Evolutionary conservation across 192 early-diverging fungal genomes (phyloP).

Genomic region (Piromyces finnis): DNA sequence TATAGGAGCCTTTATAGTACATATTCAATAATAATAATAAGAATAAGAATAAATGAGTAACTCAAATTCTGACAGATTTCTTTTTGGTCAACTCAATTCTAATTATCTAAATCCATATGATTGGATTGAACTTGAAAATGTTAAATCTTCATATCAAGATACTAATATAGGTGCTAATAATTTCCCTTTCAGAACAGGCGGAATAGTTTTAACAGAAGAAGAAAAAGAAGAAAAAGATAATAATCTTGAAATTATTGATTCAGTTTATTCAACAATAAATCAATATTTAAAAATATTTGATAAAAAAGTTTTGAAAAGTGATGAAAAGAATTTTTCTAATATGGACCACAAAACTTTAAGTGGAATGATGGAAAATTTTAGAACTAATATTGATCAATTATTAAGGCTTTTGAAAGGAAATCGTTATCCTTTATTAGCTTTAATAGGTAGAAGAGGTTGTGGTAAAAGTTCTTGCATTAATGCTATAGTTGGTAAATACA

Average conservation of each 20-base stretch:
- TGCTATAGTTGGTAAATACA: not conserved
- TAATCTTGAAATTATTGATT: not conserved
- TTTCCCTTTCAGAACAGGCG: not conserved
- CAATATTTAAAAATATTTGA: not conserved
- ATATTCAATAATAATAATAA: too few relatives aligned
- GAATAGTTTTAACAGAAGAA: not conserved
- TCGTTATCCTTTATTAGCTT: not conserved
- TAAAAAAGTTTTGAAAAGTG: not conserved
- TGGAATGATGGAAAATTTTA: not conserved
- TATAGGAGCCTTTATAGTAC: too few relatives aligned
- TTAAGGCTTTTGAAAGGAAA: not conserved
- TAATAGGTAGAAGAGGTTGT: not conserved
- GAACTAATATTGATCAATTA: not conserved
- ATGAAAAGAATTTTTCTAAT: not conserved
- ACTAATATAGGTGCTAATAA: not conserved
- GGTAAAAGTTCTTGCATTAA: not conserved
- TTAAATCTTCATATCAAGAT: not conserved
- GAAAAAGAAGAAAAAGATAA: not conserved
- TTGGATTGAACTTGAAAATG: not conserved
- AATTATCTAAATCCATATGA: not conserved
- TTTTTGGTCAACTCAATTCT: not conserved
- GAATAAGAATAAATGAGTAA: not conserved
- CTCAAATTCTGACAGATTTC: not conserved
- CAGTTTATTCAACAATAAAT: not conserved
- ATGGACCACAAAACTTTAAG: not conserved